Base-by-base conservation (phyloP, 345 rosid genomes). In the Boechera retrofracta region DNA sequence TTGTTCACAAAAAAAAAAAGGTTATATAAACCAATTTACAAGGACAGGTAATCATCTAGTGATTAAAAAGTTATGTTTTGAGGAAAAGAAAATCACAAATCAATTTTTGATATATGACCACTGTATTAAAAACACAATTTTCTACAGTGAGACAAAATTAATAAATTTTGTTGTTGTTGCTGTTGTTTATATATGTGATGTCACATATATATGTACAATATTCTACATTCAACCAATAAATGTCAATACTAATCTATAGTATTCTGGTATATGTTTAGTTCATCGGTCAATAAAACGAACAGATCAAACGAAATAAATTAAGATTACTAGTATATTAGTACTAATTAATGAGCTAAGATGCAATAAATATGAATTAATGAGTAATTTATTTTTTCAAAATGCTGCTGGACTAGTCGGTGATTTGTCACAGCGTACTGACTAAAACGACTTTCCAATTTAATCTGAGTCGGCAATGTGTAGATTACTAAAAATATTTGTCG, bases 401-500 rank as follows among this genome's bases (percentile, higher is more conserved):
- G 71, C 15, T 76, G 56, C 15, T 76, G 56, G 64, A 69, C 33
- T 47, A 78, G 77, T 65, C 73, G 77, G 73, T 59, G 77, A 52
- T 78, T 71, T 49, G 68, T 65, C 65, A 71, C 67, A 64, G 36
- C 33, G 47, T 71, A 29, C 31, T 71, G 62, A 72, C 77, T 41
- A 71, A 35, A 65, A 72, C 47, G 77, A 78, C 56, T 58, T 78
- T 57, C 49, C 32, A 78, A 58, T 39, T 38, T 78, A 41, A 65
- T 78, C 67, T 65, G 81, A 65, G 33, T 78, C 24, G 68, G 73
- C 56, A 15, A 72, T 77, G 77, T 39, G 73, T 77, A 77, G 81
- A 71, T 56, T 64, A 71, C 47, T 55, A 38, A 7, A 10, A 12
- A 16, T 16, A 38, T 53, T 24, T 24, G 52, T 76, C 38, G 58